These are phyloP conservation scores for Boletus insuetus DNA, from an alignment of 768 basidiomycete genomes.

Conservation along the genomic window DNA sequence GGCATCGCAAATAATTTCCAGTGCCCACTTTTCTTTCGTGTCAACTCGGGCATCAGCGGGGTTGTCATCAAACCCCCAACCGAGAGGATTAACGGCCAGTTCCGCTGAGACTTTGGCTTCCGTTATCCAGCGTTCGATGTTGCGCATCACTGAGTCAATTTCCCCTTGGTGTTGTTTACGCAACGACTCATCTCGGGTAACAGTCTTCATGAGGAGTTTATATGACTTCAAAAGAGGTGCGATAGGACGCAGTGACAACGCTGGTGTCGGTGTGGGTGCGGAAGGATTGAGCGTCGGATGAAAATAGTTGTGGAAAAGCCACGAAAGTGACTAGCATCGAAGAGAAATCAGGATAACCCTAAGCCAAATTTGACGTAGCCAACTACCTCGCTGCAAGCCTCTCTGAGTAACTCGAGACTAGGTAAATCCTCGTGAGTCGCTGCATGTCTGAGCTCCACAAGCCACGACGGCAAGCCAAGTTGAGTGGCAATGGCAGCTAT, in stretches of 20 bases:
- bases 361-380: conserved; percentile 1
- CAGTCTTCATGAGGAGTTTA: conserved; percentile 62
- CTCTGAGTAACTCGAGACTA: conserved; percentile 71
- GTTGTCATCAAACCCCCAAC: conserved; percentile 40
- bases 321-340: conserved; percentile 63
- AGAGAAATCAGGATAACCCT: conserved; percentile 2
- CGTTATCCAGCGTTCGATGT: conserved; percentile 75
- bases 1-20: conserved; percentile 63
- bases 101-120: conserved; percentile 68
- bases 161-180: conserved; percentile 48
- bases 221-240: conserved; percentile 70
- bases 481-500: conserved; percentile 87
- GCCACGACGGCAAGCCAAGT: conserved; percentile 80
- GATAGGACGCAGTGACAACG: conserved; percentile 50
- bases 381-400: conserved; percentile 69
- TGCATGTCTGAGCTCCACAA: conserved; percentile 92
- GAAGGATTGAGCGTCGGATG: conserved; percentile 67
- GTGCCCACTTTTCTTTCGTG: conserved; percentile 59
- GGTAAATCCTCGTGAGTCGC: conserved; percentile 96
- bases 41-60: conserved; percentile 40
- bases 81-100: conserved; percentile 42
- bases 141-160: conserved; percentile 49
- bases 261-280: conserved; percentile 30
- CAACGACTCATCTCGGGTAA: conserved; percentile 64
- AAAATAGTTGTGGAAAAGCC: conserved; percentile 86